These are phyloP conservation scores for Diutina catenulata DNA, from an alignment of 1,139 yeast genomes.

Conservation along the genomic window DNA sequence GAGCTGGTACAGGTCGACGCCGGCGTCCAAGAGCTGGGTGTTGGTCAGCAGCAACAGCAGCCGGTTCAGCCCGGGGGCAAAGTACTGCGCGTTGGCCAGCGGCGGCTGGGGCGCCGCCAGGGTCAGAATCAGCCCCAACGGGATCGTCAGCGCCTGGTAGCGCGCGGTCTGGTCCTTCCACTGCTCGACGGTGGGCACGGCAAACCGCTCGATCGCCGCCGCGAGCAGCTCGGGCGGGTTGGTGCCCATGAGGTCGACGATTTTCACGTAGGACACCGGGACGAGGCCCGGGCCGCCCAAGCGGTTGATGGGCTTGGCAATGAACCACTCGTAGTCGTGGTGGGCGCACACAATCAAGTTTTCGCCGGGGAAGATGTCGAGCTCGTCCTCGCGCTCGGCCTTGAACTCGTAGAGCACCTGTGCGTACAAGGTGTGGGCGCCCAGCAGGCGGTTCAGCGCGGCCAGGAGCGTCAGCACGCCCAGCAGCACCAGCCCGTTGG, in stretches of 20 bases:
- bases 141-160: slow-evolving; percentile 85
- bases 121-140: slow-evolving; percentile 40
- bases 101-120: not conserved
- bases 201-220: slow-evolving; percentile 40
- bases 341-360: slow-evolving; percentile 89
- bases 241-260: slow-evolving; percentile 57
- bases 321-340: slow-evolving; percentile 94
- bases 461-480: not conserved
- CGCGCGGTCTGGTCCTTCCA: slow-evolving; percentile 90
- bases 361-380: slow-evolving; percentile 77
- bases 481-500: slow-evolving; percentile 3
- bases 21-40: slow-evolving; percentile 39
- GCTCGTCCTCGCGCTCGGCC: slow-evolving; percentile 85
- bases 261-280: slow-evolving; percentile 81
- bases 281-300: slow-evolving; percentile 96
- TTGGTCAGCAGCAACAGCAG: slow-evolving; percentile 24
- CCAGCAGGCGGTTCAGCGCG: not conserved
- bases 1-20: slow-evolving; percentile 71
- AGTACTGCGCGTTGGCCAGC: not conserved
- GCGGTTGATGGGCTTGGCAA: slow-evolving; percentile 90
- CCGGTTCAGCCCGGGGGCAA: slow-evolving; percentile 13
- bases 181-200: slow-evolving; percentile 84
- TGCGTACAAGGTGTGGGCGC: slow-evolving; percentile 30
- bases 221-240: slow-evolving; percentile 14
- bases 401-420: slow-evolving; percentile 62